phyloP scores from a whole-genome alignment of 2,329 filamentous ascomycete genomes.

The Fusarium heterosporum region DNA sequence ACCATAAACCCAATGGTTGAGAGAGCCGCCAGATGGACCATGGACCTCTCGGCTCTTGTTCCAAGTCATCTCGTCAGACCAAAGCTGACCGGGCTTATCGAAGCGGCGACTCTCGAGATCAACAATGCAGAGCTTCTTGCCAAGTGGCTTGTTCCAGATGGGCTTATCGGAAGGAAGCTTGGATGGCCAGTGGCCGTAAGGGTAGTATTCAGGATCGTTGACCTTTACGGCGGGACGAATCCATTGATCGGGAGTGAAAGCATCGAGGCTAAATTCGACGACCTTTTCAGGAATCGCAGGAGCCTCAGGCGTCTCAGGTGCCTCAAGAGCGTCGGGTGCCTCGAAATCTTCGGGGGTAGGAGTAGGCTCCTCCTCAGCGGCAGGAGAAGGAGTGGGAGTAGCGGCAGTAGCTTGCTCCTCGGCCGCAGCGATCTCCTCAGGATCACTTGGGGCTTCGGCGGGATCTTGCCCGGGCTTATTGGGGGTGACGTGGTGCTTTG shows the following conservation, averaged over 20 bases:
- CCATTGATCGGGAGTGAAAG: conserved; percentile 28
- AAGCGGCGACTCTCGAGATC: conserved; percentile 59
- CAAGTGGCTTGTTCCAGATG: conserved; percentile 51
- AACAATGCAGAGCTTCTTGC: conserved; percentile 58
- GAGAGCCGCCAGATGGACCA: conserved; percentile 55
- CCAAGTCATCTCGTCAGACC: conserved; percentile 54
- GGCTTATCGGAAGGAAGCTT: conserved; percentile 45
- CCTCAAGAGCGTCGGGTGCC: background rate
- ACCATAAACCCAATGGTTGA: conserved; percentile 61
- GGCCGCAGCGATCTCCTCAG: conserved; percentile 19
- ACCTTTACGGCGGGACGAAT: conserved; percentile 38
- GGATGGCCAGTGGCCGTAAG: conserved; percentile 51
- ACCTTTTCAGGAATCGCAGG: conserved; percentile 9
- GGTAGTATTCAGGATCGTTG: conserved; percentile 45
- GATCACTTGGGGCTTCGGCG: conserved; percentile 15
- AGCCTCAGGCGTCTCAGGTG: conserved; percentile 7
- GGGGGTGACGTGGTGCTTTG: background rate
- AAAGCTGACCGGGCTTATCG: conserved; percentile 52
- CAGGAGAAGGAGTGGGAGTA: background rate
- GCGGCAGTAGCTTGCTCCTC: conserved; percentile 5
- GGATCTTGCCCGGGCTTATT: conserved; percentile 4
- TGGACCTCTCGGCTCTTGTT: conserved; percentile 49
- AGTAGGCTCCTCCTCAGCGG: background rate
- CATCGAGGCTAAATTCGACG: conserved; percentile 10
- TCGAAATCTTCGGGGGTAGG: background rate